Evolutionary conservation across 2,329 filamentous ascomycete species (phyloP).

Genomic region (Diaporthe caulivora): DNA sequence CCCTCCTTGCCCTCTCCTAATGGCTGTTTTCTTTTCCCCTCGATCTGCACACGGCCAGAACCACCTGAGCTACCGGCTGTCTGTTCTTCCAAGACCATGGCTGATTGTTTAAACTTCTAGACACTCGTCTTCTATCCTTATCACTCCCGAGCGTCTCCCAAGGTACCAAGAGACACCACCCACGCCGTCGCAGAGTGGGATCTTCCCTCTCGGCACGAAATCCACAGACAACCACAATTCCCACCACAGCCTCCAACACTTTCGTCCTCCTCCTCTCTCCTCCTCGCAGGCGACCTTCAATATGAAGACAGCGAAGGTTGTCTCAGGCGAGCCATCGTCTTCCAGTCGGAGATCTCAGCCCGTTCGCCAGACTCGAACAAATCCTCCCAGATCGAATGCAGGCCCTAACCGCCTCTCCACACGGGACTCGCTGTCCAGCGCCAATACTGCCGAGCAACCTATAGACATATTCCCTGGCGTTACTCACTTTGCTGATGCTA

Average conservation of each 20-base stretch:
- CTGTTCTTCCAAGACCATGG: slow-evolving; percentile 32
- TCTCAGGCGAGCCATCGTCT: slow-evolving; percentile 54
- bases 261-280: slow-evolving; percentile 24
- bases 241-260: slow-evolving; percentile 37
- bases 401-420: slow-evolving; percentile 57
- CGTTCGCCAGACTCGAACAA: slow-evolving; percentile 74
- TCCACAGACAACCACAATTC: slow-evolving; percentile 11
- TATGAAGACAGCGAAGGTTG: slow-evolving; percentile 69
- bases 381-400: slow-evolving; percentile 69
- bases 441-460: slow-evolving; percentile 64
- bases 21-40: slow-evolving; percentile 26
- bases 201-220: slow-evolving; percentile 30
- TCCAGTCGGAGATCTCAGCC: slow-evolving; percentile 73
- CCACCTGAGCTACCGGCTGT: slow-evolving; percentile 6
- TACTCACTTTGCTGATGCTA: slow-evolving; percentile 88
- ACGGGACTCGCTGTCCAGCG: slow-evolving; percentile 60
- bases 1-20: slow-evolving; percentile 17
- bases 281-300: slow-evolving; percentile 41
- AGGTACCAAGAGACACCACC: slow-evolving; percentile 14
- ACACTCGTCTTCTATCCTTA: not conserved
- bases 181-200: slow-evolving; percentile 22
- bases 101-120: slow-evolving; percentile 16
- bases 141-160: slow-evolving; percentile 11
- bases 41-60: slow-evolving; percentile 24
- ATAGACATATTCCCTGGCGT: slow-evolving; percentile 77